Conservation (phyloP, 2,329 filamentous ascomycete genomes). For the Trichoderma sp. region DNA sequence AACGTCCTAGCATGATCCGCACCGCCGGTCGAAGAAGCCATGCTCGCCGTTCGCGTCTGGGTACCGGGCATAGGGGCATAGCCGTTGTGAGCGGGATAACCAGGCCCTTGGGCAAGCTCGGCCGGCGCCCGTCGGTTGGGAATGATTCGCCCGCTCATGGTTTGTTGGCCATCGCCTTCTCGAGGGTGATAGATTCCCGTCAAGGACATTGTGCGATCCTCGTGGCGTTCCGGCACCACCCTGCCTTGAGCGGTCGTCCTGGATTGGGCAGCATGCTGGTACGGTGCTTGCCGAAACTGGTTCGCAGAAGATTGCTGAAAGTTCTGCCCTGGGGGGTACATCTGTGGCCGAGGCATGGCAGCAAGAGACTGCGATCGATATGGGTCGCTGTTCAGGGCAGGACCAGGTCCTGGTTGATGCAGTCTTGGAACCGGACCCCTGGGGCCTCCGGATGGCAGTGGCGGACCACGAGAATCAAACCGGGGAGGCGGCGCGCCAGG, state of each 20-base stretch:
- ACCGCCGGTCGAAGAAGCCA: conserved; percentile 57
- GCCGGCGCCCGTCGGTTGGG: conserved; percentile 64
- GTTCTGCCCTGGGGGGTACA: conserved; percentile 66
- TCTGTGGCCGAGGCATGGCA: conserved; percentile 69
- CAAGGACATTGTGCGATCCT: conserved; percentile 96
- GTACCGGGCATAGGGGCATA: conserved; percentile 53
- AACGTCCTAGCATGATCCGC: conserved; percentile 67
- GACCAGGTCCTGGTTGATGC: conserved; percentile 63
- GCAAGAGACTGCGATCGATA: conserved; percentile 95
- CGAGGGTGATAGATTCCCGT: conserved; percentile 70
- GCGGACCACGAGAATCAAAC: conserved; percentile 62
- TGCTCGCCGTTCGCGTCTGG: conserved; percentile 63
- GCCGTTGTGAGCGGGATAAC: conserved; percentile 40
- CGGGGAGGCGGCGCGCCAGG: conserved; percentile 60
- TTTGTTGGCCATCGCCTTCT: conserved; percentile 81
- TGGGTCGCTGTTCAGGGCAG: conserved; percentile 79
- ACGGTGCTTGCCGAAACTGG: conserved; percentile 77
- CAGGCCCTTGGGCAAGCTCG: conserved; percentile 45
- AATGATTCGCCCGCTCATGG: conserved; percentile 89
- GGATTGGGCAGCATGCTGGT: conserved; percentile 63
- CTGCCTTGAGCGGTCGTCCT: conserved; percentile 89
- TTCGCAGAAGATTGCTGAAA: conserved; percentile 67
- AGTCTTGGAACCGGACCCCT: conserved; percentile 58
- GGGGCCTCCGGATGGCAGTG: conserved; percentile 45
- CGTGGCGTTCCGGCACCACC: conserved; percentile 85